Evolutionary conservation across 768 basidiomycete species (phyloP).

Genomic region (Termitomyces heimii): DNA sequence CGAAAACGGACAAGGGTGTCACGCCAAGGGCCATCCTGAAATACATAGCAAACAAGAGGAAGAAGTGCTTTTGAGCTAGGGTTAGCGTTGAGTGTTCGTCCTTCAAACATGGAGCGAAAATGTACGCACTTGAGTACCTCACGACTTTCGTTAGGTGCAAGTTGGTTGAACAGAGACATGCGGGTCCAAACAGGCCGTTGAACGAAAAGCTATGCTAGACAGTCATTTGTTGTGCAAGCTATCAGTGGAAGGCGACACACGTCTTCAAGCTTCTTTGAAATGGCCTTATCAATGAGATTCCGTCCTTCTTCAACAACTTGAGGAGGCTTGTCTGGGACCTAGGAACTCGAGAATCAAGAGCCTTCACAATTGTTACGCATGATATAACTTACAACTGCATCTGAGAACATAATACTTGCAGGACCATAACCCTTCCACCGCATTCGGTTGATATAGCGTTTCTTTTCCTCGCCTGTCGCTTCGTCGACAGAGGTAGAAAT

Average conservation of each 20-base stretch:
- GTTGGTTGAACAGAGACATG: conserved; percentile 79
- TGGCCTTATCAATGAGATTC: conserved; percentile 43
- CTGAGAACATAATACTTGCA: conserved; percentile 61
- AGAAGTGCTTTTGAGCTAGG: conserved; percentile 75
- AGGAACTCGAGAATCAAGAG: background rate
- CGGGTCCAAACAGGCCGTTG: conserved; percentile 88
- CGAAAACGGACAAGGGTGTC: conserved; percentile 83
- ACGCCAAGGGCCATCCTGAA: conserved; percentile 92
- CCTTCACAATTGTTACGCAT: background rate
- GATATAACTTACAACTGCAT: conserved; percentile 39
- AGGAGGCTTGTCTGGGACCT: conserved; percentile 67
- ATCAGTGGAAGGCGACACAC: conserved; percentile 25
- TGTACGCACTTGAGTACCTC: conserved; percentile 70
- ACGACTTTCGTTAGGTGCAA: conserved; percentile 58
- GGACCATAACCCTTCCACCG: conserved; percentile 86
- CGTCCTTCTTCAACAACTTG: conserved; percentile 56
- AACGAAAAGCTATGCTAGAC: conserved; percentile 50
- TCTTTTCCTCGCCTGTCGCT: conserved; percentile 75
- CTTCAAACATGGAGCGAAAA: background rate
- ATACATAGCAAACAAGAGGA: conserved; percentile 80
- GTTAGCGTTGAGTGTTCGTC: background rate
- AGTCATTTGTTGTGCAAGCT: background rate
- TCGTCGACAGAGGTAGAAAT: conserved; percentile 61
- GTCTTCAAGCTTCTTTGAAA: conserved; percentile 50
- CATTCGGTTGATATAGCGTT: conserved; percentile 77